Evolutionary conservation across 106 monocot species (phyloP).

Genomic region (Acorus gramineus): DNA sequence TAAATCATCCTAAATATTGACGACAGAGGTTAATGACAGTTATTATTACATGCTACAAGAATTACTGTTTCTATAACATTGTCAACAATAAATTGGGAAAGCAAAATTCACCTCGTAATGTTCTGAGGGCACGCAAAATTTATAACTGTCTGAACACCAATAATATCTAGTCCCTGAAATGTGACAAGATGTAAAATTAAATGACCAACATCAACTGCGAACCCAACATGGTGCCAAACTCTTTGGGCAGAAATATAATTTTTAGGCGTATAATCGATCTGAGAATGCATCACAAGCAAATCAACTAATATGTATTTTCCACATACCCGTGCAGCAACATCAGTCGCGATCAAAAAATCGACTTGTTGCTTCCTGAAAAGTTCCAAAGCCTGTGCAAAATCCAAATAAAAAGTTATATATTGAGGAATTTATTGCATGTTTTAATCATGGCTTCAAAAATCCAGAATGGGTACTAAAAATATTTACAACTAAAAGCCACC

Average conservation of each 20-base stretch:
- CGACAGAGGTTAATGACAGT: no score
- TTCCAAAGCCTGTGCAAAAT: constrained; percentile 74
- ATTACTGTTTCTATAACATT: background rate
- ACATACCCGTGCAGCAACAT: constrained; percentile 99
- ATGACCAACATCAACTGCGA: background rate
- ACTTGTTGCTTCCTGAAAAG: constrained; percentile 85
- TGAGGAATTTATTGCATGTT: background rate
- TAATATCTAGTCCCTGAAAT: constrained; percentile 87
- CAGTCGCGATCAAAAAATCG: constrained; percentile 95
- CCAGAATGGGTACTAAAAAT: no score
- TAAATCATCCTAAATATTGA: no score
- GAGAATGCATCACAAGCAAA: background rate
- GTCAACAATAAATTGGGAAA: background rate
- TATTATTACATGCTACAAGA: no score
- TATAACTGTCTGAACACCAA: constrained; percentile 94
- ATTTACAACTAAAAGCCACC: no score
- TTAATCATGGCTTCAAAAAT: background rate
- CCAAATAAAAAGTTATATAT: constrained; percentile 13
- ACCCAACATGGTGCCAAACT: background rate
- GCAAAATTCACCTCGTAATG: constrained; percentile 57
- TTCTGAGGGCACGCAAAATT: constrained; percentile 95
- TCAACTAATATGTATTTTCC: background rate
- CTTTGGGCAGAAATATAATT: background rate
- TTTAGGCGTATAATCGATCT: background rate
- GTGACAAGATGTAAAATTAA: constrained; percentile 7